These are phyloP conservation scores for Lasiosphaeris hirsuta DNA, from an alignment of 495 filamentous ascomycete species.

Conservation along the genomic window DNA sequence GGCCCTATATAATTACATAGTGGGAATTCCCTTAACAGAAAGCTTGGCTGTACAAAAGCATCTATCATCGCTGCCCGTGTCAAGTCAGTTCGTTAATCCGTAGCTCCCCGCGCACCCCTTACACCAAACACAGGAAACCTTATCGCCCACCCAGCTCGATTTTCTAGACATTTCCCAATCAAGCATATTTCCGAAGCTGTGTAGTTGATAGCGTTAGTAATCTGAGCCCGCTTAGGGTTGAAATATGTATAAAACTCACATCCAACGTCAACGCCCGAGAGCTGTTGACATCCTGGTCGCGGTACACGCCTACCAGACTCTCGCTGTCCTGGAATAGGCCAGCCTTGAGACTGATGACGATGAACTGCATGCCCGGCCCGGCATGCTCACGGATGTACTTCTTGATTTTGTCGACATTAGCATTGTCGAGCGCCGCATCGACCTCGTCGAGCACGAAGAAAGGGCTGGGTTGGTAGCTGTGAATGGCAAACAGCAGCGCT, in stretches of 20 bases:
- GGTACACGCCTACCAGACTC: slow-evolving; percentile 88
- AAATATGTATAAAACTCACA: slow-evolving; percentile 58
- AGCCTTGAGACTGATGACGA: slow-evolving; percentile 93
- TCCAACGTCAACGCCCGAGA: slow-evolving; percentile 86
- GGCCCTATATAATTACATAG: too few relatives aligned
- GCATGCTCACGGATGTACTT: slow-evolving; percentile 93
- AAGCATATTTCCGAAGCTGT: slow-evolving; percentile 37
- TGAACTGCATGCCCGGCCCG: slow-evolving; percentile 97
- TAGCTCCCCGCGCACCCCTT: too few relatives aligned
- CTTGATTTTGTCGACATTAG: slow-evolving; percentile 91
- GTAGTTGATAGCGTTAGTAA: slow-evolving; percentile 1
- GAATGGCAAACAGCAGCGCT: slow-evolving; percentile 91
- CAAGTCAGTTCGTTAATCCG: too few relatives aligned
- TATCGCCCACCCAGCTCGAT: background rate
- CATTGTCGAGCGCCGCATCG: slow-evolving; percentile 94
- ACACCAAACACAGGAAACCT: background rate
- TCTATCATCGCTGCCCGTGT: too few relatives aligned
- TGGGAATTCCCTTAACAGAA: too few relatives aligned
- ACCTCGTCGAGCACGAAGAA: slow-evolving; percentile 99
- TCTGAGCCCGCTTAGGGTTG: background rate
- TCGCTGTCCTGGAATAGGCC: slow-evolving; percentile 92
- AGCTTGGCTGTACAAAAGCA: too few relatives aligned
- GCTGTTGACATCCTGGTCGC: slow-evolving; percentile 89
- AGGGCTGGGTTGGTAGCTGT: slow-evolving; percentile 87
- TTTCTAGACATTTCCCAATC: background rate